Conservation (phyloP, 1,284 basidiomycete species). For the Ceratobasidium sp. region DNA sequence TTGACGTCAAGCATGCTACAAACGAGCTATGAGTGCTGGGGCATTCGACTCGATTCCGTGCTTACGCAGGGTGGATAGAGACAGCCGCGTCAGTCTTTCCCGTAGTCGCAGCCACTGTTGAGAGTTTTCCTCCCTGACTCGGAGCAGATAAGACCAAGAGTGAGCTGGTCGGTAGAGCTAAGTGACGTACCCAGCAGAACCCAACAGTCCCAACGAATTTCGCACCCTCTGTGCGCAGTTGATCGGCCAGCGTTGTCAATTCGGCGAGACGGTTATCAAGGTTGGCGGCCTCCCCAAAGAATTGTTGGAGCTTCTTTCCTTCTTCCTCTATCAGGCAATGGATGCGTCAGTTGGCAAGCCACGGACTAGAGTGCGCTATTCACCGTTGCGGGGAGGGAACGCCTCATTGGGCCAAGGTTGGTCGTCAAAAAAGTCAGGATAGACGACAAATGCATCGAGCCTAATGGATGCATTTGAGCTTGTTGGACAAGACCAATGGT, state of each 20-base stretch:
- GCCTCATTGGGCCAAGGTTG: constrained; percentile 49
- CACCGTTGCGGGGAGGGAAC: constrained; percentile 62
- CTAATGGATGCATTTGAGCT: constrained; percentile 56
- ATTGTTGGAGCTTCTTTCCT: constrained; percentile 57
- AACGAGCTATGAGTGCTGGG: constrained; percentile 6
- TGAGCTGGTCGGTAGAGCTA: constrained; percentile 3
- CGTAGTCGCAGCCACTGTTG: constrained; percentile 54
- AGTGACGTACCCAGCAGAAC: constrained; percentile 62
- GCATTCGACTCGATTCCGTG: constrained; percentile 5
- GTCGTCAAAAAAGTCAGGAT: constrained; percentile 38
- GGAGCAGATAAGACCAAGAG: background rate
- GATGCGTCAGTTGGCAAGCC: background rate
- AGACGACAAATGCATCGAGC: constrained; percentile 31
- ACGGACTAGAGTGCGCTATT: constrained; percentile 53
- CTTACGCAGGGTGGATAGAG: constrained; percentile 64
- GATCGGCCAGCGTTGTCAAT: constrained; percentile 57
- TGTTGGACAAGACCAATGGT: constrained; percentile 46
- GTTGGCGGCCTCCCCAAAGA: constrained; percentile 62
- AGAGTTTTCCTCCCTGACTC: constrained; percentile 61
- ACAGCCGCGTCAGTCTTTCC: constrained; percentile 57
- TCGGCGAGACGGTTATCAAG: constrained; percentile 57
- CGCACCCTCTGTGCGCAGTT: constrained; percentile 58
- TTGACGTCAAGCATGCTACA: constrained; percentile 63
- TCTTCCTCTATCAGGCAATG: constrained; percentile 37
- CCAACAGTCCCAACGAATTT: constrained; percentile 55